These are phyloP conservation scores for Pseudocercospora vitis DNA, from an alignment of 2,329 filamentous ascomycete species.

Conservation along the genomic window DNA sequence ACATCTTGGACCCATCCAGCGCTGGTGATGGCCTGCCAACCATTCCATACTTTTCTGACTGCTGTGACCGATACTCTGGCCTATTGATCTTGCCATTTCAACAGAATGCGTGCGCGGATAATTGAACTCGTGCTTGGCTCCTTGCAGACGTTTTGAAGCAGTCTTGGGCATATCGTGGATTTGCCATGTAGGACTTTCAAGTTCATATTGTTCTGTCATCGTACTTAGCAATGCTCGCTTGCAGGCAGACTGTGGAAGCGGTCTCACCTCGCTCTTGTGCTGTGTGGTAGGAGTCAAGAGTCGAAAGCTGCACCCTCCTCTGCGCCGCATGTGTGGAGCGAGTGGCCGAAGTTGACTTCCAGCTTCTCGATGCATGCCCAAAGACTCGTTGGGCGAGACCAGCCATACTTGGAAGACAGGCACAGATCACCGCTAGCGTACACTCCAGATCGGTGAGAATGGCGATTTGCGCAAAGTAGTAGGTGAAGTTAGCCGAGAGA, in stretches of 20 bases:
- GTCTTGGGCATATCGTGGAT: not conserved
- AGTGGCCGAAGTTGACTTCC: not conserved
- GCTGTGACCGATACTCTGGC: not conserved
- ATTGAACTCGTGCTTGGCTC: not conserved
- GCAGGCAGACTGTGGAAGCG: not conserved
- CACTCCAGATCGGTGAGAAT: conserved; percentile 19
- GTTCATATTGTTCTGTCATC: not conserved
- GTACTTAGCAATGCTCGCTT: not conserved
- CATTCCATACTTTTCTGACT: not conserved
- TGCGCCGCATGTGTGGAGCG: not conserved
- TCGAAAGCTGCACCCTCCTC: conserved; percentile 11
- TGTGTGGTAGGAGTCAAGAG: not conserved
- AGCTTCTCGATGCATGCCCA: not conserved
- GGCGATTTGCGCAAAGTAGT: conserved; percentile 14
- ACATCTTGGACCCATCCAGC: not conserved
- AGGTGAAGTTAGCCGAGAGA: conserved; percentile 14
- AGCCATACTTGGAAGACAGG: conserved; percentile 22
- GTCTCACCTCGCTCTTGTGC: not conserved
- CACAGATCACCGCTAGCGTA: conserved; percentile 21
- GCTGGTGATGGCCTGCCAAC: not conserved
- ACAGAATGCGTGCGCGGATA: not conserved
- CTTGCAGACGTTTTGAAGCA: not conserved
- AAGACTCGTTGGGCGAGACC: conserved; percentile 13
- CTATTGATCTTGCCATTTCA: not conserved
- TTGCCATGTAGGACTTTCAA: not conserved